These are phyloP conservation scores for Salix viminalis DNA, from an alignment of 345 rosid species.

Conservation along the genomic window DNA sequence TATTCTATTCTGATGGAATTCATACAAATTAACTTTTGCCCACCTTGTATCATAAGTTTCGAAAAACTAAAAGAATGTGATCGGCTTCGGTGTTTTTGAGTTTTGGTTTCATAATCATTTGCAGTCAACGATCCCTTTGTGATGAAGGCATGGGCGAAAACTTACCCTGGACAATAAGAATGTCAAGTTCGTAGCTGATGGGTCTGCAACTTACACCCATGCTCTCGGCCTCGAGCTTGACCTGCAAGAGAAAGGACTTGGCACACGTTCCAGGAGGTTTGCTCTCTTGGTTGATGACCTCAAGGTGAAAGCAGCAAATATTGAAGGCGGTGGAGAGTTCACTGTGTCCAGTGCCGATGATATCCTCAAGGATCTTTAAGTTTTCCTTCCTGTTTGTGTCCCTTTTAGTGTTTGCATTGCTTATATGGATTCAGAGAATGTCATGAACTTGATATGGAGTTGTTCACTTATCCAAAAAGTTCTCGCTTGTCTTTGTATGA, in stretches of 20 bases:
- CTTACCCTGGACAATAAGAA: constrained; percentile 90
- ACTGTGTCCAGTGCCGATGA: constrained; percentile 85
- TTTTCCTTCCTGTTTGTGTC: neutral
- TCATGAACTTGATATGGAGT: neutral
- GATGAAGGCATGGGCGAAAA: constrained; percentile 97
- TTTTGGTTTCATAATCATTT: constrained; percentile 4
- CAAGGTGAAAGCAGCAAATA: constrained; percentile 81
- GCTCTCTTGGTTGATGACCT: constrained; percentile 83
- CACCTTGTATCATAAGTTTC: neutral
- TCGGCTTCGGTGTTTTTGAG: neutral
- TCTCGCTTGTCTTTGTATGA: neutral
- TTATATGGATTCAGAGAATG: neutral
- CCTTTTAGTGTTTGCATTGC: neutral
- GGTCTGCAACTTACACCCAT: constrained; percentile 76
- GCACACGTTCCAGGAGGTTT: constrained; percentile 79
- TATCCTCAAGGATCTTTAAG: constrained; percentile 67
- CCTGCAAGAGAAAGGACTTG: constrained; percentile 77
- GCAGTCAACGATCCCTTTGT: constrained; percentile 94
- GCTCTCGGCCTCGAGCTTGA: constrained; percentile 94
- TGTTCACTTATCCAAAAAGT: no score
- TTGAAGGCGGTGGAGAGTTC: constrained; percentile 89
- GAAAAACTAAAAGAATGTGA: neutral
- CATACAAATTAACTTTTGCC: no score
- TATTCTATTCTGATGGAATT: no score
- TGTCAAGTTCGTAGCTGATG: constrained; percentile 88